Percentiles rank a stretch among this genome's conserved stretches.
phyloP scores from a whole-genome alignment of 345 rosid species.

The Rhodamnia argentea region DNA sequence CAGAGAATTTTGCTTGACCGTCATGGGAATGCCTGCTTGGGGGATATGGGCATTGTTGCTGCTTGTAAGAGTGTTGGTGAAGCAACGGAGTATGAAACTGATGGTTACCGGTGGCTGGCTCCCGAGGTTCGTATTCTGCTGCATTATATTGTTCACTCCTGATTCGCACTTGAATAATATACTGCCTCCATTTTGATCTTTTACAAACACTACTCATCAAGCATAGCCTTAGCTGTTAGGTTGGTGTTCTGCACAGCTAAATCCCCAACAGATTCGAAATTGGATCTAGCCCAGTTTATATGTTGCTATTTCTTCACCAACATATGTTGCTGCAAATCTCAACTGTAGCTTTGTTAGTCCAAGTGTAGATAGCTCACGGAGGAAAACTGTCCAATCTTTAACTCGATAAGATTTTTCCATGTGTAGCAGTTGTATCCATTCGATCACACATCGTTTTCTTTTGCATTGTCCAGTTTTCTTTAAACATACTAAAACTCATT shows the following conservation, averaged over 20 bases:
- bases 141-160: neutral
- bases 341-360: neutral
- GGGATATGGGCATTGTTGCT: constrained; percentile 76
- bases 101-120: constrained; percentile 97
- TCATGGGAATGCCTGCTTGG: constrained; percentile 81
- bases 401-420: neutral
- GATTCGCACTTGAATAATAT: neutral
- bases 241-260: neutral
- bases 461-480: neutral
- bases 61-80: constrained; percentile 87
- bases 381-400: neutral
- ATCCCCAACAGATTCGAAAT: neutral
- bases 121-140: constrained; percentile 67
- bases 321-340: neutral
- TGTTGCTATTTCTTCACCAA: neutral
- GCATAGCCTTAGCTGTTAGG: neutral
- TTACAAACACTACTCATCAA: neutral
- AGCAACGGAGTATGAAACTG: constrained; percentile 88
- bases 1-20: constrained; percentile 69
- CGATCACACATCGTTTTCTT: neutral
- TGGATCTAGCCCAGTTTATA: neutral
- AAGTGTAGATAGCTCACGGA: neutral
- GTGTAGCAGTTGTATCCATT: neutral
- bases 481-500: neutral
- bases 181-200: neutral